A percentile compares a stretch with the other conserved stretches of the same genome.
Conservation (phyloP, 352 stramenopile genomes). For the Blastocystis sp. region DNA sequence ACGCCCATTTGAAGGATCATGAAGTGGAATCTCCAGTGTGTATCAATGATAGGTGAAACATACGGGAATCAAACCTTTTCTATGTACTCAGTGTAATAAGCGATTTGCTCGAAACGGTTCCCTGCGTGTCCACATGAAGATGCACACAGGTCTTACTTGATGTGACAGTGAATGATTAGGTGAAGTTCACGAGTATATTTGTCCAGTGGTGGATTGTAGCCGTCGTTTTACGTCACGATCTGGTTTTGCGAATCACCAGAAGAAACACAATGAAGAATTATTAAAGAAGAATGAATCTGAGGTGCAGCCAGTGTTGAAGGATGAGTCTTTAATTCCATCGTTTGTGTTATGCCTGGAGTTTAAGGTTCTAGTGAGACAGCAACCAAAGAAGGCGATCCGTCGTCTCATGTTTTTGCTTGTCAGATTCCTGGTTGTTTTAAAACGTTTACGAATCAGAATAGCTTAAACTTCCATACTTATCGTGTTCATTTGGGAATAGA, state of each 20-base stretch:
- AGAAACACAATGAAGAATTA: conserved; percentile 36
- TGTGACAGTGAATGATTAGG: neutral
- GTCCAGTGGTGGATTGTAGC: conserved; percentile 8
- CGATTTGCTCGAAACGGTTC: conserved; percentile 41
- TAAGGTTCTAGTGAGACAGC: neutral
- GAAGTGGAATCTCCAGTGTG: neutral
- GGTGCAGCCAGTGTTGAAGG: neutral
- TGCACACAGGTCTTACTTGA: neutral
- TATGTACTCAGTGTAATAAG: conserved; percentile 49
- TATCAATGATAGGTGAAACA: conserved; percentile 43
- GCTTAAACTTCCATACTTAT: conserved; percentile 50
- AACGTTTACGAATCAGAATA: conserved; percentile 24
- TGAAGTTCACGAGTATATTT: conserved; percentile 23
- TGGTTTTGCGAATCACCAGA: conserved; percentile 37
- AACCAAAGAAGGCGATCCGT: neutral
- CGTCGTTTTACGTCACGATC: conserved; percentile 24
- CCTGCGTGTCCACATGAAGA: conserved; percentile 23
- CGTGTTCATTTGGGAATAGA: conserved; percentile 48
- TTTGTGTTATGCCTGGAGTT: neutral
- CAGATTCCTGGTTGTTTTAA: conserved; percentile 54
- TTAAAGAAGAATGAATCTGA: neutral
- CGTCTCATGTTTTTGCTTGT: neutral
- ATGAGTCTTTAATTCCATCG: neutral
- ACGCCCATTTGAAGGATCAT: conserved; percentile 51
- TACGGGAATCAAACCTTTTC: conserved; percentile 28